phyloP scores from a whole-genome alignment of 495 filamentous ascomycete species.

The Sordaria brevicollis region DNA sequence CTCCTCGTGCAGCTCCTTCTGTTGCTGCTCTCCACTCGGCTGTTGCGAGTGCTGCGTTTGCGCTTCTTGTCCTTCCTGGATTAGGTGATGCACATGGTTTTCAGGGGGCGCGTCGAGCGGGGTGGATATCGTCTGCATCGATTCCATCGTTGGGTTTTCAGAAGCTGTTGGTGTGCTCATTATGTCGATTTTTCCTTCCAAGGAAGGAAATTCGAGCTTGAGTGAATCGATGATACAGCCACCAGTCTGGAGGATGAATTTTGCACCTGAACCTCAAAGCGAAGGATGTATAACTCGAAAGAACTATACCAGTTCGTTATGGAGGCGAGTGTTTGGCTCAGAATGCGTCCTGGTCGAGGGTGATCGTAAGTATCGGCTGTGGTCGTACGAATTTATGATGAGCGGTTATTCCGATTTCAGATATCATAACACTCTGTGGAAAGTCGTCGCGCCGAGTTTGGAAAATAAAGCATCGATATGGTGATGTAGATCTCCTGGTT shows the following conservation, averaged over 20 bases:
- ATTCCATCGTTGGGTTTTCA: background rate
- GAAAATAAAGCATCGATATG: background rate
- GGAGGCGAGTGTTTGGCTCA: background rate
- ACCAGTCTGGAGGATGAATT: background rate
- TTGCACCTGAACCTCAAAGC: background rate
- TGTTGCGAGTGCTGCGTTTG: background rate
- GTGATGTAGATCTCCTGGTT: background rate
- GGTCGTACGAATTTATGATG: background rate
- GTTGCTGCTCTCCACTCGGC: background rate
- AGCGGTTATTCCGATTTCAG: background rate
- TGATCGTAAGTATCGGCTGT: background rate
- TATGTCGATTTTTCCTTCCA: background rate
- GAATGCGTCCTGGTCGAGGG: background rate
- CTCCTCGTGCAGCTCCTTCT: background rate
- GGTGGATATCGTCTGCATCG: background rate
- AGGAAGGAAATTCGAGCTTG: background rate
- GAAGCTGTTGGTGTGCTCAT: background rate
- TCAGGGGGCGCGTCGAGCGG: background rate
- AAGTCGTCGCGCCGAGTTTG: background rate
- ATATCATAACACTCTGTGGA: background rate
- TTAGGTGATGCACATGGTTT: background rate
- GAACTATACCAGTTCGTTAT: background rate
- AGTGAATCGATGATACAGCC: background rate
- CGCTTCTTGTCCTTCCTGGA: background rate
- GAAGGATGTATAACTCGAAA: background rate